Evolutionary conservation across 1,139 yeast genomes (phyloP).

Genomic region (Ogataea hybrid): DNA sequence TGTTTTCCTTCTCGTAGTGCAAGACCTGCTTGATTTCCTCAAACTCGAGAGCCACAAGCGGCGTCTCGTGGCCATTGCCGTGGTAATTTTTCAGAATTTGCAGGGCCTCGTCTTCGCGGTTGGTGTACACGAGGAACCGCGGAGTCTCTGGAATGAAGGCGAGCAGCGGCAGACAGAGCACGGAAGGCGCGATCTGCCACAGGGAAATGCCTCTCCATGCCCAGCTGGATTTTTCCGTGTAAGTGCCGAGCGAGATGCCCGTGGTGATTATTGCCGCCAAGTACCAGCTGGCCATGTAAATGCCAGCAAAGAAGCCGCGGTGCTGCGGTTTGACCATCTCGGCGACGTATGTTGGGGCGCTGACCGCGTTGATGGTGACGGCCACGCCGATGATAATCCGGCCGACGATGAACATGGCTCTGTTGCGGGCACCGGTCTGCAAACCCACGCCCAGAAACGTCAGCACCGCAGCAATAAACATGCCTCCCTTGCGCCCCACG

Average conservation of each 20-base stretch:
- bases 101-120: conserved; percentile 40
- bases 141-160: conserved; percentile 49
- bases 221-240: conserved; percentile 31
- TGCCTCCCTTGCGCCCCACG: conserved; percentile 38
- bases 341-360: conserved; percentile 42
- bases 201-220: conserved; percentile 49
- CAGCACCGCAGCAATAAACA: conserved; percentile 32
- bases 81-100: conserved; percentile 36
- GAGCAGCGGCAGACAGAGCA: conserved; percentile 30
- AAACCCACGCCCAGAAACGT: conserved; percentile 40
- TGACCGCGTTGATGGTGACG: conserved; percentile 34
- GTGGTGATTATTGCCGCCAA: conserved; percentile 48
- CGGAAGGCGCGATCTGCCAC: conserved; percentile 40
- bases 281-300: conserved; percentile 44
- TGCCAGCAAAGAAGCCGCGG: conserved; percentile 40
- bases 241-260: conserved; percentile 46
- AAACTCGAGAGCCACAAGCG: conserved; percentile 33
- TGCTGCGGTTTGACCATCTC: conserved; percentile 42
- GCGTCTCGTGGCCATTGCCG: conserved; percentile 37
- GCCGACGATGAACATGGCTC: conserved; percentile 39
- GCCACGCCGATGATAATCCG: conserved; percentile 44
- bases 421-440: conserved; percentile 42
- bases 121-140: conserved; percentile 40
- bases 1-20: conserved; percentile 31
- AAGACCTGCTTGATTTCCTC: conserved; percentile 42